phyloP scores from a whole-genome alignment of 164 flowering plant species.

The Magnolia changhungtana region DNA sequence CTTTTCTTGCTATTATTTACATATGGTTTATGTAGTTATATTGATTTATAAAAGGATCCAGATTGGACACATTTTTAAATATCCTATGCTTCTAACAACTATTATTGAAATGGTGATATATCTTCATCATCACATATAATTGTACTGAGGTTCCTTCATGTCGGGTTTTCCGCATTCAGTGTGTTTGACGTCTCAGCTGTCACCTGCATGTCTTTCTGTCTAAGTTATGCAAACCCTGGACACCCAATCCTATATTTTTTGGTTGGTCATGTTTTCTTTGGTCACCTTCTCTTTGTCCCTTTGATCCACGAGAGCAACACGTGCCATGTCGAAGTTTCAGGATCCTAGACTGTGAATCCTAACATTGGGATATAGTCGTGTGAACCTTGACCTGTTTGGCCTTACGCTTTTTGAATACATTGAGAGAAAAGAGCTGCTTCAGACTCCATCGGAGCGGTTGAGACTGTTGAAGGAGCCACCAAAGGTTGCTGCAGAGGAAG shows the following conservation, averaged over 20 bases:
- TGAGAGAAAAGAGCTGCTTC: conserved; percentile 38
- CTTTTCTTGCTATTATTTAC: too few species aligned
- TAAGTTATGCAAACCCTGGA: background rate
- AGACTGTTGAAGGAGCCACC: conserved; percentile 42
- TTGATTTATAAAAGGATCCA: too few species aligned
- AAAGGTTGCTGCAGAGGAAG: conserved; percentile 35
- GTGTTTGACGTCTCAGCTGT: background rate
- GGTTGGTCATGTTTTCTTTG: background rate
- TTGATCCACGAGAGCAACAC: background rate
- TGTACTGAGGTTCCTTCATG: too few species aligned
- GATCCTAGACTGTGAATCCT: background rate
- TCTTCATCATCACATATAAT: too few species aligned
- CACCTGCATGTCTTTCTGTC: background rate
- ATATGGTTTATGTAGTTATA: too few species aligned
- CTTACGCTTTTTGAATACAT: conserved; percentile 38
- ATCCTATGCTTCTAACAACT: too few species aligned
- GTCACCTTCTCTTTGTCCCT: background rate
- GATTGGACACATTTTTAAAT: too few species aligned
- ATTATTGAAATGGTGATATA: too few species aligned
- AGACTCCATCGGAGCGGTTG: conserved; percentile 37
- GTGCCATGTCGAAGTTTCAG: background rate
- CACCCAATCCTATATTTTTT: background rate
- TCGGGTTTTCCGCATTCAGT: background rate
- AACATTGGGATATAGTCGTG: background rate
- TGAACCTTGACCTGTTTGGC: conserved; percentile 29